phyloP scores from a whole-genome alignment of 106 monocot species.

The Acorus calamus region DNA sequence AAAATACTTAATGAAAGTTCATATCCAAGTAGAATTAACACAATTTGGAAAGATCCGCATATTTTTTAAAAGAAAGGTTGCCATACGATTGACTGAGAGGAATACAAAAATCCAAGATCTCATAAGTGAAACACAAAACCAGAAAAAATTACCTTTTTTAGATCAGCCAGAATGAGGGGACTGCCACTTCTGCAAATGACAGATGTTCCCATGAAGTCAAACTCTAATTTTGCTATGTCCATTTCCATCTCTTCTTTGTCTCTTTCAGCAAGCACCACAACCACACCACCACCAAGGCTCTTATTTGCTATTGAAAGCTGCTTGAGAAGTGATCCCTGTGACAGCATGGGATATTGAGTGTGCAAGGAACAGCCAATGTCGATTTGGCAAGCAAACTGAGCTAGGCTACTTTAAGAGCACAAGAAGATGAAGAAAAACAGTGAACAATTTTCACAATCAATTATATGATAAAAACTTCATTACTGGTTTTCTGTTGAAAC shows the following conservation, averaged over 20 bases:
- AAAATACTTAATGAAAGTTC: not conserved
- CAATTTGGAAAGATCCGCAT: not conserved
- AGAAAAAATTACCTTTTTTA: conserved; percentile 59
- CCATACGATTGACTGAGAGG: not conserved
- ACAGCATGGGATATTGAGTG: not conserved
- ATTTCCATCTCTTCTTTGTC: not conserved
- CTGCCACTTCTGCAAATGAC: conserved; percentile 30
- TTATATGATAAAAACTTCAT: no score
- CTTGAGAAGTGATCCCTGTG: conserved; percentile 81
- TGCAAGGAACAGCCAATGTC: no score
- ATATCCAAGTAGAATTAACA: not conserved
- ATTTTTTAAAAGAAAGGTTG: not conserved
- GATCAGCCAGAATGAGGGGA: conserved; percentile 87
- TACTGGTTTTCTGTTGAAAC: no score
- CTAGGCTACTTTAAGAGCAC: no score
- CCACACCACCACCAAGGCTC: not conserved
- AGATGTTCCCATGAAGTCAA: not conserved
- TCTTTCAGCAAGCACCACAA: not conserved
- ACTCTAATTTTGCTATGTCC: not conserved
- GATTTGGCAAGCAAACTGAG: no score
- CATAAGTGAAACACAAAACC: conserved; percentile 2
- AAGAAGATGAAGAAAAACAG: no score
- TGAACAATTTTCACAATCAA: no score
- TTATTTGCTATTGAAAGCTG: conserved; percentile 29
- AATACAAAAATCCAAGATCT: not conserved